A percentile compares a stretch with the other conserved stretches of the same genome.
phyloP scores from a whole-genome alignment of 805 yeast species.

The Spencermartinsiella europaea region DNA sequence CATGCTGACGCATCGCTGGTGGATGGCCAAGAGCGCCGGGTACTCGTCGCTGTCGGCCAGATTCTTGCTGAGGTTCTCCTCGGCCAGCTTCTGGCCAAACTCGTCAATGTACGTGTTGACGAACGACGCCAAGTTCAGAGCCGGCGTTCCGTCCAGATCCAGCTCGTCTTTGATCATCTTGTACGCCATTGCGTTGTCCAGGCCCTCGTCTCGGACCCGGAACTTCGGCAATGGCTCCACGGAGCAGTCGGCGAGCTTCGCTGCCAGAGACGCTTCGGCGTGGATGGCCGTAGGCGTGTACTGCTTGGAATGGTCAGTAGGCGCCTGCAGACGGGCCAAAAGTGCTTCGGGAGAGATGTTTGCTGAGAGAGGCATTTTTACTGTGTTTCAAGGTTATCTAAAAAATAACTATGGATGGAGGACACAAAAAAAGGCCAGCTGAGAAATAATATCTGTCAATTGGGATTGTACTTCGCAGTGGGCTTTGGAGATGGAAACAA shows the following conservation, averaged over 20 bases:
- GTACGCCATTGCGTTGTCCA: conserved; percentile 49
- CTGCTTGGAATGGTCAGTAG: conserved; percentile 9
- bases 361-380: conserved; percentile 4
- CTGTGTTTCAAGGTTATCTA: too few relatives aligned
- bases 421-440: too few relatives aligned
- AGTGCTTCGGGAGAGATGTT: conserved; percentile 19
- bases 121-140: conserved; percentile 80
- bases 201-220: conserved; percentile 53
- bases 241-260: conserved; percentile 6
- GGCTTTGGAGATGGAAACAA: too few relatives aligned
- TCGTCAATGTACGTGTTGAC: conserved; percentile 69
- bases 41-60: conserved; percentile 92
- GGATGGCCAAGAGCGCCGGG: conserved; percentile 75
- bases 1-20: conserved; percentile 77
- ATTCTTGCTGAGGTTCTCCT: conserved; percentile 76
- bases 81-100: conserved; percentile 48
- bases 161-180: conserved; percentile 66
- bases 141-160: conserved; percentile 77
- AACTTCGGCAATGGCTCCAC: conserved; percentile 44
- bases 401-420: too few relatives aligned
- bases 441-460: too few relatives aligned
- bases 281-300: conserved; percentile 4
- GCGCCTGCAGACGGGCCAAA: conserved; percentile 20
- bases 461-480: too few relatives aligned
- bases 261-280: conserved; percentile 1